Evolutionary conservation across 306 rosid species (phyloP).

Genomic region (Oxytropis ochrocephala): DNA sequence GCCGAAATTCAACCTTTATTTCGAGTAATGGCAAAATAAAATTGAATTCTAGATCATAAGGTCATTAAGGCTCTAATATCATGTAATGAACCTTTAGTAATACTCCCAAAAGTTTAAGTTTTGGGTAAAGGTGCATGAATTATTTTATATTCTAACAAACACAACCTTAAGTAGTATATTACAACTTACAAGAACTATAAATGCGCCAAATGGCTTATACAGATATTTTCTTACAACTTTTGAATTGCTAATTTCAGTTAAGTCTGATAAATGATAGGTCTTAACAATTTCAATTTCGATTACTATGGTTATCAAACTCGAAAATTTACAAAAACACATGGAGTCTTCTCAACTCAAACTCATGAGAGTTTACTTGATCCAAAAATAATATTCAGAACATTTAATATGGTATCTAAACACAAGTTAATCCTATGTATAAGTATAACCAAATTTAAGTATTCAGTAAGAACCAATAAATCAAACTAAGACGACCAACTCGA

Average conservation of each 20-base stretch:
- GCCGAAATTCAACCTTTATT: background rate
- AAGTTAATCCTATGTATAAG: too few relatives aligned
- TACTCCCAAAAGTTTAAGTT: background rate
- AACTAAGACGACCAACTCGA: too few relatives aligned
- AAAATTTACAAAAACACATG: background rate
- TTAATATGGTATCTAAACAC: too few relatives aligned
- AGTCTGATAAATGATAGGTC: background rate
- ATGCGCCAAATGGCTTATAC: background rate
- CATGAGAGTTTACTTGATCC: background rate
- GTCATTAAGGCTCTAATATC: background rate
- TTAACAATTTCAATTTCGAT: background rate
- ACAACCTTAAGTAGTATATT: background rate
- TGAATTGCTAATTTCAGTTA: background rate
- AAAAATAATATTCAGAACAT: background rate
- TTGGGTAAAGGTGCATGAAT: background rate
- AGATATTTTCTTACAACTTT: background rate
- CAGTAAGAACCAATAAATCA: too few relatives aligned
- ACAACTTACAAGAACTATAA: slow-evolving; percentile 14
- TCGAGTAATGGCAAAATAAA: background rate
- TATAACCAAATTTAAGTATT: too few relatives aligned
- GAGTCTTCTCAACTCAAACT: background rate
- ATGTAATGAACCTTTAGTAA: slow-evolving; percentile 2
- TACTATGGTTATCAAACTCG: background rate
- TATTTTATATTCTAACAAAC: background rate
- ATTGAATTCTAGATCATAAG: slow-evolving; percentile 1